phyloP scores from a whole-genome alignment of 2,329 filamentous ascomycete genomes.

The Blastomyces emzantsi region DNA sequence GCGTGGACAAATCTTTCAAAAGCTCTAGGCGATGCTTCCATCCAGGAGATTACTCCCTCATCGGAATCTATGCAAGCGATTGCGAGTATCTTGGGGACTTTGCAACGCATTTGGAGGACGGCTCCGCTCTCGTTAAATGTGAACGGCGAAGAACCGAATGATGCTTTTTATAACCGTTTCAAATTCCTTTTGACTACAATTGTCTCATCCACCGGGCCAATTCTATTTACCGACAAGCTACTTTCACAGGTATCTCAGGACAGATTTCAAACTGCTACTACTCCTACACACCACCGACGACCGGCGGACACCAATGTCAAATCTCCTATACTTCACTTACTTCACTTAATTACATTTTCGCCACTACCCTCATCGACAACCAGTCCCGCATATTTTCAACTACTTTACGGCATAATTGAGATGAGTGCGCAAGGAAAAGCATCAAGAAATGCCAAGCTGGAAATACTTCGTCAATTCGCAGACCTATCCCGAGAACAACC shows the following conservation, averaged over 20 bases:
- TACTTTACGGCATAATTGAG: slow-evolving; percentile 27
- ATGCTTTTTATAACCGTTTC: slow-evolving; percentile 42
- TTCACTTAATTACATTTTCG: slow-evolving; percentile 27
- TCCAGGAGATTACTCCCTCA: slow-evolving; percentile 84
- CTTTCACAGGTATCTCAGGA: slow-evolving; percentile 46
- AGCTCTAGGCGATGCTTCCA: slow-evolving; percentile 51
- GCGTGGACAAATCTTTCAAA: slow-evolving; percentile 54
- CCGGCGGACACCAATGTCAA: slow-evolving; percentile 23
- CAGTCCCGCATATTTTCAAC: slow-evolving; percentile 21
- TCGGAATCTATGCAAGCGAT: slow-evolving; percentile 74
- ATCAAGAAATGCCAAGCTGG: slow-evolving; percentile 31
- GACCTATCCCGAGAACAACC: slow-evolving; percentile 20
- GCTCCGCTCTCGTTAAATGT: slow-evolving; percentile 33
- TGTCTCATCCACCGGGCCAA: slow-evolving; percentile 42
- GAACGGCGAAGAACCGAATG: slow-evolving; percentile 20
- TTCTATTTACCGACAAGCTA: slow-evolving; percentile 44
- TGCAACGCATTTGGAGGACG: slow-evolving; percentile 63
- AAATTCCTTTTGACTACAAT: slow-evolving; percentile 44
- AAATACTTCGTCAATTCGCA: slow-evolving; percentile 32
- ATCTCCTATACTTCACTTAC: slow-evolving; percentile 33
- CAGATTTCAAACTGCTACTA: slow-evolving; percentile 41
- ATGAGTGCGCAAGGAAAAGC: slow-evolving; percentile 27
- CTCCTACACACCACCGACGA: slow-evolving; percentile 28
- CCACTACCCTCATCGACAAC: slow-evolving; percentile 14
- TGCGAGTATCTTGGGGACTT: slow-evolving; percentile 58